Percentiles rank a stretch among this genome's conserved stretches.
Evolutionary conservation across 306 rosid genomes (phyloP).

Genomic region (Vigna nakashimae): DNA sequence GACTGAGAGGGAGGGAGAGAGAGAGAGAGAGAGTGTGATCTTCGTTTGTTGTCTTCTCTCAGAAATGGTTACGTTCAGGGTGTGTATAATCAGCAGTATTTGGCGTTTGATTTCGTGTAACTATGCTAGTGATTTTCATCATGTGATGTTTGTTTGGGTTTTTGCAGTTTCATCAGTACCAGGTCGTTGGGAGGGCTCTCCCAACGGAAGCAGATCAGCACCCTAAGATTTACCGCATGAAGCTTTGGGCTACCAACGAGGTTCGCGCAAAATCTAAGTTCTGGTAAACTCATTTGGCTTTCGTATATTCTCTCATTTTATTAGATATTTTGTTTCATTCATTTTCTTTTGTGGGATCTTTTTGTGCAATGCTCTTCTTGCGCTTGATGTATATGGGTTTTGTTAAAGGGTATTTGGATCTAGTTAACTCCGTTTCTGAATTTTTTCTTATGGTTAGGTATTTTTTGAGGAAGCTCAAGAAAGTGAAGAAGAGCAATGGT

Average conservation of each 20-base stretch:
- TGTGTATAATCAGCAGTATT: slow-evolving; percentile 5
- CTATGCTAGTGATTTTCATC: neutral
- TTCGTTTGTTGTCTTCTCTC: slow-evolving; percentile 27
- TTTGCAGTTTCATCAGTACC: slow-evolving; percentile 86
- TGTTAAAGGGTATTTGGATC: neutral
- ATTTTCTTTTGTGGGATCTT: neutral
- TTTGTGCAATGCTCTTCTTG: neutral
- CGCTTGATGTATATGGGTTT: neutral
- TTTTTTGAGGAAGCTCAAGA: slow-evolving; percentile 83
- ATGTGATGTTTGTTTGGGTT: neutral
- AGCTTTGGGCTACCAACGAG: slow-evolving; percentile 95
- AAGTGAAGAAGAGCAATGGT: slow-evolving; percentile 96
- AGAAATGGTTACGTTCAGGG: slow-evolving; percentile 76
- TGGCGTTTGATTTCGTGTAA: neutral
- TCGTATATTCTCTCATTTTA: neutral
- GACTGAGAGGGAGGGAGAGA: neutral
- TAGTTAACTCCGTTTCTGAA: neutral
- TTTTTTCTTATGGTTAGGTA: slow-evolving; percentile 56
- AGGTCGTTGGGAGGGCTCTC: slow-evolving; percentile 91
- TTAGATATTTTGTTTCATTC: neutral
- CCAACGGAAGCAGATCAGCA: slow-evolving; percentile 78
- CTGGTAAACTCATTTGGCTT: slow-evolving; percentile 57
- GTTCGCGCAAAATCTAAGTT: slow-evolving; percentile 97
- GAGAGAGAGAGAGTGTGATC: slow-evolving; percentile 6
- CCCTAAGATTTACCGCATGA: slow-evolving; percentile 91